A percentile compares a stretch with the other conserved stretches of the same genome.
These are phyloP conservation scores for Lipomyces mesembrius DNA, from an alignment of 805 yeast species.

Conservation along the genomic window DNA sequence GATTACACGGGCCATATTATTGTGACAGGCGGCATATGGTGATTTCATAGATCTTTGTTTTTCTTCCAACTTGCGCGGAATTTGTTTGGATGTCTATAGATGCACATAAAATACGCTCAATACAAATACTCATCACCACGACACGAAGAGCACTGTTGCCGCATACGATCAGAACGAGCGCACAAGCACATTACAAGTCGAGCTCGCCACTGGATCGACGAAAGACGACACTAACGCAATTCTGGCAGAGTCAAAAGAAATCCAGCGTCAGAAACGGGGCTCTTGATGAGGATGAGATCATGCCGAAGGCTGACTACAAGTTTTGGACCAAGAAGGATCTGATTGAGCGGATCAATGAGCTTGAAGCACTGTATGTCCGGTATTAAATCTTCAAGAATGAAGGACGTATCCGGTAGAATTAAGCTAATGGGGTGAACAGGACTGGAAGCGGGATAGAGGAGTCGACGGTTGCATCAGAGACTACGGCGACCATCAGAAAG, in stretches of 20 bases:
- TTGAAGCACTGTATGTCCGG: constrained; percentile 51
- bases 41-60: background rate
- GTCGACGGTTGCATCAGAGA: background rate
- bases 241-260: background rate
- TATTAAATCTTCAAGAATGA: background rate
- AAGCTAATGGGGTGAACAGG: background rate
- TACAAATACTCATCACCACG: background rate
- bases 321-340: constrained; percentile 71
- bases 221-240: background rate
- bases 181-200: background rate
- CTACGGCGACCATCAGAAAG: constrained; percentile 14
- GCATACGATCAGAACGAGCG: background rate
- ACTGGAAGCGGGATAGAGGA: background rate
- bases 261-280: background rate
- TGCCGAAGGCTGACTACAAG: constrained; percentile 50
- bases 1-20: no score
- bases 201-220: background rate
- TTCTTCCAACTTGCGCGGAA: background rate
- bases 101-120: background rate
- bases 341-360: constrained; percentile 57
- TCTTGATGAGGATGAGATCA: constrained; percentile 9
- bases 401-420: background rate
- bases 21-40: background rate
- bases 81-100: background rate
- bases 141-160: no score